phyloP scores from a whole-genome alignment of 1,284 basidiomycete species.

The Exobasidium cylindrosporum region DNA sequence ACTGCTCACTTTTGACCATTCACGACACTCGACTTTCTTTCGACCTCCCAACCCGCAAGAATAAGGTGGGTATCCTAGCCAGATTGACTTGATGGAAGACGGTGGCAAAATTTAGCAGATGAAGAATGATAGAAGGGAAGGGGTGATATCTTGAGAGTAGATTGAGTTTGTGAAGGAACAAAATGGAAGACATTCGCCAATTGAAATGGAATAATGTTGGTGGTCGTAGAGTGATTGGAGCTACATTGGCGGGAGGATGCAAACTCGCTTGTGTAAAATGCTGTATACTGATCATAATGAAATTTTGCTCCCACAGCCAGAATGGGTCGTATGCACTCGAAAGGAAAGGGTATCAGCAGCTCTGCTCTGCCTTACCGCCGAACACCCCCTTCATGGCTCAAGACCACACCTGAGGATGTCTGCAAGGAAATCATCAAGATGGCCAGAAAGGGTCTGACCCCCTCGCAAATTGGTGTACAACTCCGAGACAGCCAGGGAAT shows the following conservation, averaged over 20 bases:
- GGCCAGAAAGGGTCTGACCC: slow-evolving; percentile 94
- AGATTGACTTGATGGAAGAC: no score
- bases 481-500: slow-evolving; percentile 98
- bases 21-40: background rate
- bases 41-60: slow-evolving; percentile 2
- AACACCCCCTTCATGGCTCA: slow-evolving; percentile 91
- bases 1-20: background rate
- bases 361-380: slow-evolving; percentile 97
- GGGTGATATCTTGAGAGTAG: background rate
- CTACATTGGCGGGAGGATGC: no score
- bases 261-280: no score
- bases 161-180: background rate
- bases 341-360: slow-evolving; percentile 61
- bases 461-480: slow-evolving; percentile 96
- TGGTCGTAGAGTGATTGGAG: no score
- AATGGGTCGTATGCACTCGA: slow-evolving; percentile 56
- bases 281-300: no score
- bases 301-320: slow-evolving; percentile 26
- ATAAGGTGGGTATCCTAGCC: slow-evolving; percentile 8
- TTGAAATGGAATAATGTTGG: background rate
- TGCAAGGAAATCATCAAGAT: slow-evolving; percentile 95
- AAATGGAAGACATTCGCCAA: background rate
- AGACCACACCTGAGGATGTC: slow-evolving; percentile 91
- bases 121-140: background rate
- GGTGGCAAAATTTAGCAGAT: background rate